Evolutionary conservation across 129 eudicot species (phyloP), one percentile per base, ranked within the genome.

Genomic region (Centella asiatica): DNA sequence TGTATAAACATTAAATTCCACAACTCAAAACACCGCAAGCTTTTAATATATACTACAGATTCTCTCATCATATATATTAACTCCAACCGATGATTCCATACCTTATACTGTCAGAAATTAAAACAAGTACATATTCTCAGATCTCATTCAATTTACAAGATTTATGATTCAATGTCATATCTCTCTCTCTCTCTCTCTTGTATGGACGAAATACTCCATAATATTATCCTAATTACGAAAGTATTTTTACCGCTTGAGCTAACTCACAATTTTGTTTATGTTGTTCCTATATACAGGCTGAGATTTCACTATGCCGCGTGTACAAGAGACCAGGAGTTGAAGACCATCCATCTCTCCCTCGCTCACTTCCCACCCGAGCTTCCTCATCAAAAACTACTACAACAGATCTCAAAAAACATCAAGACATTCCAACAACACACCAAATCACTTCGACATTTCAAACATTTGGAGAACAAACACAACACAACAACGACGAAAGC

Each of bases 291-390:
- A 46, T 58, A 66, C 87, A 86, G 95, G 95, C 90, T 42, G 96
- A 88, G 68, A 88, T 88, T 20, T 88, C 96, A 4, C 88, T 88
- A 22, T 88, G 96, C 65, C 84, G 84, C 26, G 89, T 84, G 54
- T 81, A 88, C 80, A 84, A 88, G 61, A 62, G 97, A 71, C 68
- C 97, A 11, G 95, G 95, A 56, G 84, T 89, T 14, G 97, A 85
- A 72, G 95, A 85, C 60, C 94, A 88, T 37, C 95, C 85, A 11
- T 82, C 90, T 40, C 82, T 89, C 46, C 95, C 92, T 13, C 88
- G 97, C 2, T 72, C 77, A 0, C 78, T 83, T 17, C 68, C 78
- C 0, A 67, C 89, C 40, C 72, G 76, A 56, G 82, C 82, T 18
- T 65, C 89, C 29, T 74, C 94, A 60, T 80, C 90, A 60, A 39